Evolutionary conservation across 2,329 filamentous ascomycete genomes (phyloP).

Genomic region (Fusarium burgessii): DNA sequence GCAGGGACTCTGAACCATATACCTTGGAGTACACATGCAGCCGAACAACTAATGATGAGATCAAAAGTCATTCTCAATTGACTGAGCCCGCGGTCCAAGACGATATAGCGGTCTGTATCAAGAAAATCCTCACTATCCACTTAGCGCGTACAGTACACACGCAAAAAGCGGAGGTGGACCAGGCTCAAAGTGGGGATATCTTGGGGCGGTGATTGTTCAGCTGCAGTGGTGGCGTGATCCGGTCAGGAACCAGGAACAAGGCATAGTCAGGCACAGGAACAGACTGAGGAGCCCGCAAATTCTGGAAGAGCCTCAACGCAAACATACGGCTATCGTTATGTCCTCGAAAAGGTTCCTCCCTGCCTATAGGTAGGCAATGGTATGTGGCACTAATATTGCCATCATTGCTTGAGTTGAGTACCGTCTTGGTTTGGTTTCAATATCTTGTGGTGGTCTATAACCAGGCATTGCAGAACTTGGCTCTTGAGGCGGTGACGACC

Average conservation of each 20-base stretch:
- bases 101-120: slow-evolving; percentile 32
- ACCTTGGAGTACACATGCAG: background rate
- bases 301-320: slow-evolving; percentile 21
- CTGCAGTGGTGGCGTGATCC: slow-evolving; percentile 34
- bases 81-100: slow-evolving; percentile 2
- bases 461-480: background rate
- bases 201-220: slow-evolving; percentile 16
- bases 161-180: slow-evolving; percentile 13
- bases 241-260: slow-evolving; percentile 43
- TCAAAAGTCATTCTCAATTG: slow-evolving; percentile 1
- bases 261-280: slow-evolving; percentile 19
- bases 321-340: background rate
- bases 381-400: background rate
- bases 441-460: slow-evolving; percentile 4
- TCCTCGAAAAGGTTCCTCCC: background rate
- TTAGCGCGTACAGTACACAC: background rate
- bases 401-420: background rate
- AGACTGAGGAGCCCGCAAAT: slow-evolving; percentile 7
- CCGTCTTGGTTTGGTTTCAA: slow-evolving; percentile 20
- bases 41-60: slow-evolving; percentile 8
- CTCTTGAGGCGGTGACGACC: slow-evolving; percentile 25
- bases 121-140: slow-evolving; percentile 6
- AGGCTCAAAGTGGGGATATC: slow-evolving; percentile 34
- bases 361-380: background rate
- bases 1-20: slow-evolving; percentile 8